Conservation (phyloP, 768 basidiomycete species). For the Tylopilus plumbeoviolaceoides region DNA sequence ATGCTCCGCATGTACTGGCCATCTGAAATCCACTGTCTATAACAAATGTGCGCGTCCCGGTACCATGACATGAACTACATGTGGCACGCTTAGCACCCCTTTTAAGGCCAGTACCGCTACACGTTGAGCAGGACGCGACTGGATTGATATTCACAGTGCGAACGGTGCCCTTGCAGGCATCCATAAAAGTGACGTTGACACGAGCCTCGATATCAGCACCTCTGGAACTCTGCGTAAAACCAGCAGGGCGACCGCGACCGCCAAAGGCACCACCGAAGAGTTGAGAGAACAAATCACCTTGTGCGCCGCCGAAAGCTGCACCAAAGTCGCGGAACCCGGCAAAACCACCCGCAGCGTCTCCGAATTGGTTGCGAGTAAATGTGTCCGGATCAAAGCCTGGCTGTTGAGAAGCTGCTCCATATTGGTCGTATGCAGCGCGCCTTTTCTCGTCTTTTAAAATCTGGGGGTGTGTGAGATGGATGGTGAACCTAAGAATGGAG, state of each 20-base stretch:
- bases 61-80: conserved; percentile 79
- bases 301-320: conserved; percentile 49
- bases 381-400: conserved; percentile 92
- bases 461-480: conserved; percentile 40
- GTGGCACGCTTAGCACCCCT: conserved; percentile 76
- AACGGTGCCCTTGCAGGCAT: conserved; percentile 87
- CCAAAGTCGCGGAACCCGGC: conserved; percentile 71
- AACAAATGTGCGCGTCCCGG: conserved; percentile 84
- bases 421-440: conserved; percentile 85
- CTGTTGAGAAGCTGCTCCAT: conserved; percentile 88
- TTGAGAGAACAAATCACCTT: conserved; percentile 76
- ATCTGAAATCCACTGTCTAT: conserved; percentile 95
- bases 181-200: conserved; percentile 80
- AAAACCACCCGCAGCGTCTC: conserved; percentile 52
- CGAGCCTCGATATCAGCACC: conserved; percentile 83
- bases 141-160: conserved; percentile 75
- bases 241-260: conserved; percentile 41
- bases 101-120: conserved; percentile 84
- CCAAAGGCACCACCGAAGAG: conserved; percentile 72
- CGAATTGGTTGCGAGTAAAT: conserved; percentile 57
- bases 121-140: conserved; percentile 78
- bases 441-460: conserved; percentile 94
- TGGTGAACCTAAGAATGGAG: conserved; percentile 10
- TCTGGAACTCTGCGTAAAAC: conserved; percentile 42
- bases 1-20: conserved; percentile 84